Base-by-base conservation (phyloP, 768 basidiomycete species). In the Pulveroboletus sp. region DNA sequence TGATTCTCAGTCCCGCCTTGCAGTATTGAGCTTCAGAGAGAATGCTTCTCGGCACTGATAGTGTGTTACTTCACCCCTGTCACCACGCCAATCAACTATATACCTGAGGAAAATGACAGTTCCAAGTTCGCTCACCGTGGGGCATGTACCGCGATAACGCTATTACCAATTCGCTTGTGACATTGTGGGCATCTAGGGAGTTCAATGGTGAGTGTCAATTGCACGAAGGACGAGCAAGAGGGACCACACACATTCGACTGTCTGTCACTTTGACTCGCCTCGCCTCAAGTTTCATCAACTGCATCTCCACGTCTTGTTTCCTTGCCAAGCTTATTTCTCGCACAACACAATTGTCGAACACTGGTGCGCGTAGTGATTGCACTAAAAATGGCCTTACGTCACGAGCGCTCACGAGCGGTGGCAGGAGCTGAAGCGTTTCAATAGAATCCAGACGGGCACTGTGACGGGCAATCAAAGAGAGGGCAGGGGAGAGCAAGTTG, bases 1-100 rank as follows among this genome's bases (percentile, higher is more conserved):
- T n/a, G 24, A 19, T 1, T 21, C 34, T 57, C 43, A 66, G 7
- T 47, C 49, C 19, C 57, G 52, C n/a, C 50, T 43, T 51, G 9
- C 49, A 51, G 79, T 76, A 38, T 74, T 75, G 45, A 86, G 59
- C 48, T 71, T 77, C 41, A 68, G 72, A 10, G 89, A 73, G 62
- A 93, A 97, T 1, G 78, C 76, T 63, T 97, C 94, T 23, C 93
- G 85, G 63, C 94, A 98, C 53, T 95, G 90, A 65, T 94, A 94
- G 69, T 97, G 95, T 0, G 94, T 98, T 3, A 97, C 94, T 69
- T 95, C 92, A 9, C 94, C 94, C 41, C 94, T 97, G 58, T 31
- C 39, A 41, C n/a, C 9, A 37, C 13, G 36, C 21, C 5, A 12
- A 36, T 49, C 25, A 49, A 45, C 25, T 16, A 21, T 6, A 4